phyloP scores from a whole-genome alignment of 1,284 basidiomycete species.

The Coniophora puteana region DNA sequence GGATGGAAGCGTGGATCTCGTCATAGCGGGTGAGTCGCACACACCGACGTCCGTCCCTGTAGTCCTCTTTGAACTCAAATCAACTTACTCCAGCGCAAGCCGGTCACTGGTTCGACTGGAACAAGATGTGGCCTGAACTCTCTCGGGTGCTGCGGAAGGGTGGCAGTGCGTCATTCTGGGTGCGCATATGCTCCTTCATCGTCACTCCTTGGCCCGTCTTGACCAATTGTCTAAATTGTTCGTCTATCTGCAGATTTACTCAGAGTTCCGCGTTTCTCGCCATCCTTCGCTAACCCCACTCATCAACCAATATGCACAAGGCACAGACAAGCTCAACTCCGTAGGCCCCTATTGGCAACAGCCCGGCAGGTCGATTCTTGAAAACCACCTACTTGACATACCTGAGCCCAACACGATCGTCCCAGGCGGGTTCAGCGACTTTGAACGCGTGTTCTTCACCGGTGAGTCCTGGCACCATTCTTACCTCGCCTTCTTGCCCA shows the following conservation, averaged over 20 bases:
- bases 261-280: constrained; percentile 68
- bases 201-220: not conserved
- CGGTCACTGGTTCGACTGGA: constrained; percentile 86
- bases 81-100: constrained; percentile 60
- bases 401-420: constrained; percentile 49
- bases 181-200: constrained; percentile 27
- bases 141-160: constrained; percentile 59
- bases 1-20: constrained; percentile 65
- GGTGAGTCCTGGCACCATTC: constrained; percentile 31
- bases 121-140: constrained; percentile 67
- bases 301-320: constrained; percentile 61
- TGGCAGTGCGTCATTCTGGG: constrained; percentile 79
- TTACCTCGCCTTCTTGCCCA: constrained; percentile 5
- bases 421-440: constrained; percentile 32
- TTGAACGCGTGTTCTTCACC: constrained; percentile 53
- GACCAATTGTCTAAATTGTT: constrained; percentile 1
- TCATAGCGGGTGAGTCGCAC: constrained; percentile 60
- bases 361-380: constrained; percentile 76
- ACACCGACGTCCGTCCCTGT: not conserved
- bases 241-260: constrained; percentile 59
- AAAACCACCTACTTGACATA: constrained; percentile 66
- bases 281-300: constrained; percentile 56
- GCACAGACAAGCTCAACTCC: constrained; percentile 45
- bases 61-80: not conserved
- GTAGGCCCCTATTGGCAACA: constrained; percentile 79